Conservation (phyloP, 2,329 filamentous ascomycete species). For the Monosporascus sp. region DNA sequence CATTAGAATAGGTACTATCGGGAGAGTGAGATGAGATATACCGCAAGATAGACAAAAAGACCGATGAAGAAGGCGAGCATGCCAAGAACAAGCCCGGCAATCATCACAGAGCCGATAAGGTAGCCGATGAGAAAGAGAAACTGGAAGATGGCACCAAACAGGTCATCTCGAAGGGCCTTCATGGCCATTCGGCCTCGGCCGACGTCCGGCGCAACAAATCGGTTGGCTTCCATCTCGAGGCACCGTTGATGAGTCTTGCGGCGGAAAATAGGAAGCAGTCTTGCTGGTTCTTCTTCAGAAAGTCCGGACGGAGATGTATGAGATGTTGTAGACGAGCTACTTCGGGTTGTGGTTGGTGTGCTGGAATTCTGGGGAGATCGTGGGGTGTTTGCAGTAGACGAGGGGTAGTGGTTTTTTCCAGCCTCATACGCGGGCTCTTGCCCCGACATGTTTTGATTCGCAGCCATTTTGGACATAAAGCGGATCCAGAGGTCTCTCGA, state of each 20-base stretch:
- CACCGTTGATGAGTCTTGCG: neutral
- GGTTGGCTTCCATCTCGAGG: neutral
- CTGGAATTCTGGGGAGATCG: neutral
- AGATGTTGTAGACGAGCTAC: neutral
- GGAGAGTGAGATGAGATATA: neutral
- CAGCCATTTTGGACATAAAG: constrained; percentile 3
- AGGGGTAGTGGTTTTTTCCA: neutral
- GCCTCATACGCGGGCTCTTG: neutral
- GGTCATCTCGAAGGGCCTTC: neutral
- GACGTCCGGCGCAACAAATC: neutral
- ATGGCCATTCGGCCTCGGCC: neutral
- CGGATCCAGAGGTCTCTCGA: neutral
- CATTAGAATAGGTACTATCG: constrained; percentile 1
- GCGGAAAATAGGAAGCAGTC: neutral
- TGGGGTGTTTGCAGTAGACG: neutral
- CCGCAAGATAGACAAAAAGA: neutral
- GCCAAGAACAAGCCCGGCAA: neutral
- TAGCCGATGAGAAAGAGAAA: neutral
- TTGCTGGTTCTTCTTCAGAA: neutral
- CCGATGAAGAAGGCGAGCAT: neutral
- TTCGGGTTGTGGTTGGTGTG: neutral
- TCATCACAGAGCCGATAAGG: neutral
- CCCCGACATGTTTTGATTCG: constrained; percentile 1
- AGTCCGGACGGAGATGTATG: neutral
- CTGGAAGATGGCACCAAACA: constrained; percentile 2